Base-by-base conservation (phyloP, 305 asterid genomes). In the Andrographis paniculata region DNA sequence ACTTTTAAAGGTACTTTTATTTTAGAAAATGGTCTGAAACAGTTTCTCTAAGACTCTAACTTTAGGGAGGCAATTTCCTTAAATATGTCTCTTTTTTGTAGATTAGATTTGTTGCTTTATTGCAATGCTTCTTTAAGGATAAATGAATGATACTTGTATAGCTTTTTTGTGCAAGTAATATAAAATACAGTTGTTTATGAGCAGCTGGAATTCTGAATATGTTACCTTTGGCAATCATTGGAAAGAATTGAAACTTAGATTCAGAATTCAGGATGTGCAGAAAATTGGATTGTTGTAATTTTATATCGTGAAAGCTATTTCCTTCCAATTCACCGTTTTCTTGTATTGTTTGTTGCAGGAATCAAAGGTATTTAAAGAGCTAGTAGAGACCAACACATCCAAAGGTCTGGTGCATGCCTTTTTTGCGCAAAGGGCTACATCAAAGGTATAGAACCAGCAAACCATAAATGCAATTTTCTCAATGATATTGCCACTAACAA, bases 401-500 rank as follows among this genome's bases (percentile, higher is more conserved):
- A 91, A 72, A 72, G 95, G 87, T 69, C 86, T 91, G 48, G 87
- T 87, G 65, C 93, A 91, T 67, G 75, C 82, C 28, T 91, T 87
- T 73, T 87, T 91, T 50, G 65, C 96, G 52, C 96, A 80, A 67
- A 73, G 96, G 62, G 67, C 87, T 53, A 79, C 95, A 47, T 59
- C 87, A 22, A 87, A 91, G 99, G 99, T 91, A 76, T 38, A 52
- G 14, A 42, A 55, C 20, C 41, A 45, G 16, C 51, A 45, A 62
- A 53, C 44, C 27, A 33, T 19, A 19, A 53, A 36, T 33, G 30
- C 17, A 41, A 19, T 55, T 50, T 36, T 61, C 59, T 52, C 37
- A n/a, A n/a, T 19, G 31, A 27, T 17, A 41, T n/a, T 37, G 3
- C 42, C 15, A 39, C 51, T 48, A 22, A 36, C 53, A 45, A 20